These are phyloP conservation scores for Annulohypoxylon stygium DNA, from an alignment of 495 filamentous ascomycete species.

Conservation along the genomic window DNA sequence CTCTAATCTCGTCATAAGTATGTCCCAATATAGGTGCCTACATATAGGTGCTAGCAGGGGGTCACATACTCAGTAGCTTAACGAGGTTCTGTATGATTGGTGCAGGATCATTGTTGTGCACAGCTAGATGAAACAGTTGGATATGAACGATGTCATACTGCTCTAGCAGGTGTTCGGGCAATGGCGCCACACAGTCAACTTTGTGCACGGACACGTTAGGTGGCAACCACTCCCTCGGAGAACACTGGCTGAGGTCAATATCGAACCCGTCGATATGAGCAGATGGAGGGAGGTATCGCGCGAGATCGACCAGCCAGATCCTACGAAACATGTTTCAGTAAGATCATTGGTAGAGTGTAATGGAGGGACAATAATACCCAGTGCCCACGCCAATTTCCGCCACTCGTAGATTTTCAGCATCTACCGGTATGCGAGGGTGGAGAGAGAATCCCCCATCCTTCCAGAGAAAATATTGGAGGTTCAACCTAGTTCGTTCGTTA, in stretches of 20 bases:
- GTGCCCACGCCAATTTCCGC: constrained; percentile 24
- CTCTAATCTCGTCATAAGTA: constrained; percentile 11
- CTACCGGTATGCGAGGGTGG: constrained; percentile 12
- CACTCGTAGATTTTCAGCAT: constrained; percentile 14
- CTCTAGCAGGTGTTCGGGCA: constrained; percentile 16
- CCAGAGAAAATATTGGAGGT: constrained; percentile 28
- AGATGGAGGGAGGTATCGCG: constrained; percentile 15
- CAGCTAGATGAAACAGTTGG: constrained; percentile 18
- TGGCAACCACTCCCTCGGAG: constrained; percentile 19
- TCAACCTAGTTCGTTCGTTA: constrained; percentile 17
- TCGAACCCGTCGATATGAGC: constrained; percentile 24
- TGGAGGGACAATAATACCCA: constrained; percentile 7
- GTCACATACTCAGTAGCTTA: constrained; percentile 9
- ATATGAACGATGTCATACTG: constrained; percentile 27
- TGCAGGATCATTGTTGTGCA: constrained; percentile 21
- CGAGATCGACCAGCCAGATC: constrained; percentile 25
- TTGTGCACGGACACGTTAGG: constrained; percentile 14
- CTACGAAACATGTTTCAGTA: constrained; percentile 14
- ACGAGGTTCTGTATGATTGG: constrained; percentile 20
- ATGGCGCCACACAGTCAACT: constrained; percentile 15
- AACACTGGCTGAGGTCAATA: constrained; percentile 15
- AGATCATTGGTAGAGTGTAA: neutral
- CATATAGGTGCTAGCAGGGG: neutral
- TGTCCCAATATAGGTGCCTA: neutral
- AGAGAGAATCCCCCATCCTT: constrained; percentile 23